Base-by-base conservation (phyloP, 176 grass and related monocot species). In the Oryza punctata region DNA sequence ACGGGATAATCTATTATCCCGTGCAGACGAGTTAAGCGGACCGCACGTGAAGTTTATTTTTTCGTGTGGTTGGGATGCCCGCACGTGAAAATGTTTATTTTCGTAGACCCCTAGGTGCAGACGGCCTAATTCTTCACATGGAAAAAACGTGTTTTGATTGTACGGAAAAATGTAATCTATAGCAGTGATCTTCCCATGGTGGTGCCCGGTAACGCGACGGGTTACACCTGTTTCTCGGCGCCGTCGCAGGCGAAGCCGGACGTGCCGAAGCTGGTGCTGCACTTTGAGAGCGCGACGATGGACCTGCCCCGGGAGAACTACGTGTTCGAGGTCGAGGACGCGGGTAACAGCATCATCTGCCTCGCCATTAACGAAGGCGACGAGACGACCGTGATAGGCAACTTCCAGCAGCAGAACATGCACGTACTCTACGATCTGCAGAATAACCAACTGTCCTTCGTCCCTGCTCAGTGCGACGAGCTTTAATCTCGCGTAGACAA, bases 331-430 rank as follows among this genome's bases (percentile, higher is more conserved):
- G 72, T 77, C 50, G 28, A 82, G 27, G 72, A 69, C 8, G 35
- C 65, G 2, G 82, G 65, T 8, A 4, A 6, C 12, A 59, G 8
- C 65, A 6, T 43, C 1, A 68, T 63, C 30, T 78, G 86, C 24
- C 75, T 83, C 24, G 27, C 0, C 4, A 23, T 70, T 0, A 0
- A 1, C 6, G 2, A 43, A 14, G 68, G 32, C 1, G 1, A 12
- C 24, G 84, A 87, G 3, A 91, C 27, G 28, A 76, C 87, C 12
- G 54, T 87, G 4, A 81, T 94, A 21, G 91, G 94, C 47, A 94
- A 92, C 78, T 90, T 77, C 26, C 94, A 97, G 50, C 92, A 94
- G 65, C 91, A 92, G 64, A 92, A 87, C 67, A 49, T 92, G 78
- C 84, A 94, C 35, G 85, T 92, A 14, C 75, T 92, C 21, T 90